Evolutionary conservation across 2,329 filamentous ascomycete species (phyloP).

Genomic region (Aspergillus unguis): DNA sequence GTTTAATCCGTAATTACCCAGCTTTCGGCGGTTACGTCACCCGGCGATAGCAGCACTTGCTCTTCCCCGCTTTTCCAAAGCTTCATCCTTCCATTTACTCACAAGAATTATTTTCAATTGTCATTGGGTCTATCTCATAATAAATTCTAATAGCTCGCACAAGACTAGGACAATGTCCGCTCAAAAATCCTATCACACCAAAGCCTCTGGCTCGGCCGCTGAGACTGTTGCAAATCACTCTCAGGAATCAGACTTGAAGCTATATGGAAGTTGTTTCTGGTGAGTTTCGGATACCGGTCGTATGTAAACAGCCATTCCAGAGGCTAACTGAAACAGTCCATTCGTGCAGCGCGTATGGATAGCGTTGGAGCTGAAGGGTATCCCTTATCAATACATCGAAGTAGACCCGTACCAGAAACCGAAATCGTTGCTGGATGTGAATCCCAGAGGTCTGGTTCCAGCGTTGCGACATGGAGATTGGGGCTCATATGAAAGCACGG

Average conservation of each 20-base stretch:
- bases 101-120: neutral
- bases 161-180: constrained; percentile 44
- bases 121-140: constrained; percentile 7
- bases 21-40: constrained; percentile 14
- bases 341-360: constrained; percentile 91
- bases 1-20: neutral
- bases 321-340: constrained; percentile 52
- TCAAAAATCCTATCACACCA: constrained; percentile 68
- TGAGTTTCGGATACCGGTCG: constrained; percentile 39
- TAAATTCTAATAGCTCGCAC: constrained; percentile 12
- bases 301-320: constrained; percentile 7
- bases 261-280: constrained; percentile 85
- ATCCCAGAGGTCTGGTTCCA: constrained; percentile 72
- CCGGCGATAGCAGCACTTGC: neutral
- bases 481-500: constrained; percentile 76
- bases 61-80: constrained; percentile 10
- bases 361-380: constrained; percentile 72
- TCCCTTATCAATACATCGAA: constrained; percentile 82
- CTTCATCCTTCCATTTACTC: neutral
- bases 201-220: constrained; percentile 67
- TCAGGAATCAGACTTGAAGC: constrained; percentile 67
- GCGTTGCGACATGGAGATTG: constrained; percentile 74
- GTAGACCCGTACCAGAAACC: constrained; percentile 76
- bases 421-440: constrained; percentile 67
- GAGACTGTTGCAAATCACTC: constrained; percentile 67